Evolutionary conservation across 768 basidiomycete species (phyloP).

Genomic region (Mycena chlorophos): DNA sequence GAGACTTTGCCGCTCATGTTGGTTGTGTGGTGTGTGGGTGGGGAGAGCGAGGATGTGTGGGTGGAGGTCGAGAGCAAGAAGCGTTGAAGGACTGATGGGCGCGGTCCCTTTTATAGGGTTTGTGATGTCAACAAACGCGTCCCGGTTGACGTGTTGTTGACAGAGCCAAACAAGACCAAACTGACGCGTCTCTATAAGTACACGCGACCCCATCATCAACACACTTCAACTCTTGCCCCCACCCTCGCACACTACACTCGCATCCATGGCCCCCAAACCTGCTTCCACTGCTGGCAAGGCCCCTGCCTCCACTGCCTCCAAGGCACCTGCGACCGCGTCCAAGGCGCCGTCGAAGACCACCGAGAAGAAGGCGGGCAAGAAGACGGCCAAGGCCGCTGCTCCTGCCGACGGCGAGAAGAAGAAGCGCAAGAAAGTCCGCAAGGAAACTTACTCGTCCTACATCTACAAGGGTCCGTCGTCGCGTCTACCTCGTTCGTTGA

Average conservation of each 20-base stretch:
- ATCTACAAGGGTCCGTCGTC: slow-evolving; percentile 79
- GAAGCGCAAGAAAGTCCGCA: slow-evolving; percentile 83
- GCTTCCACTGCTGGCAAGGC: slow-evolving; percentile 82
- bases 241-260: slow-evolving; percentile 18
- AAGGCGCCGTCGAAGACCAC: slow-evolving; percentile 70
- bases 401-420: slow-evolving; percentile 78
- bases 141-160: slow-evolving; percentile 28
- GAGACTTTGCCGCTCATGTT: slow-evolving; percentile 40
- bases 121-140: slow-evolving; percentile 16
- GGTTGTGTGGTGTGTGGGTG: slow-evolving; percentile 6
- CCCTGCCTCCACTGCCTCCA: slow-evolving; percentile 66
- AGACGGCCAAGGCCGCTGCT: slow-evolving; percentile 59
- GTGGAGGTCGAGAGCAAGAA: slow-evolving; percentile 14
- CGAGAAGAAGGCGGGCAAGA: slow-evolving; percentile 79
- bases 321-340: slow-evolving; percentile 70
- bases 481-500: background rate
- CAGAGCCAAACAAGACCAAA: slow-evolving; percentile 44
- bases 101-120: too few relatives aligned
- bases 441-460: slow-evolving; percentile 93
- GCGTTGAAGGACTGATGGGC: slow-evolving; percentile 18
- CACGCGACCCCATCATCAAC: slow-evolving; percentile 6
- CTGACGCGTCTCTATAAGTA: slow-evolving; percentile 48
- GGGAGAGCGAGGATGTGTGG: slow-evolving; percentile 8
- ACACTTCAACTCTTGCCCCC: slow-evolving; percentile 26
- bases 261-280: slow-evolving; percentile 74